Evolutionary conservation across 495 filamentous ascomycete species (phyloP), one percentile per base, ranked within the genome.

Genomic region (Mycothermus thermophilus): DNA sequence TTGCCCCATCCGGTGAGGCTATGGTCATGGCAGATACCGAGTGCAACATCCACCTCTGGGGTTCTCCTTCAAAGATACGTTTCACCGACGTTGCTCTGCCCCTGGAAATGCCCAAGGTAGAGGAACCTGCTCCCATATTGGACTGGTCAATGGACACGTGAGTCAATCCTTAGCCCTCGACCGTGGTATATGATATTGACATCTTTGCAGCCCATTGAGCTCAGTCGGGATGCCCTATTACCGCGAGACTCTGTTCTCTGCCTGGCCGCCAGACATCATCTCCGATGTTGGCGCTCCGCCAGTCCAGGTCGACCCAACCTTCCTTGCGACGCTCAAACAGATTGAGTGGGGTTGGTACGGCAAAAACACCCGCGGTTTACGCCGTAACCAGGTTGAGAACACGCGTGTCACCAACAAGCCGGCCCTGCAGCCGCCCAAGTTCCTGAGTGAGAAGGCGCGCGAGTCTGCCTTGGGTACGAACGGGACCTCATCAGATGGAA

Each of bases 181-280:
- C 22, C 11, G 6, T 6, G 11, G 22, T 38, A 8, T 22, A 5
- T 12, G 19, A 39, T 31, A 32, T 34, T 38, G 48, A 19, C 55
- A 35, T 32, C 21, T 10, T 31, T 12, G 16, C 27, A 87, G 80
- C 8, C 85, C 90, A 2, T 52, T 95, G 39, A 95, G 75, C 54
- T 71, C 73, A 34, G 64, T 94, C 37, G 90, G 90, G 10, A 81
- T 99, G 74, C 90, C 90, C 0, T 93, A 81, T 56, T 96, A 96
- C 51, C 74, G 83, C 24, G 88, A 96, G 38, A 63, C 67, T 24
- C 69, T 99, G 11, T 67, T 88, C 22, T 96, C 92, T 3, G 80
- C 80, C 18, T 94, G 85, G 86, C 84, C 88, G 24, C 75, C 75
- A 32, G 77, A 86, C 55, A 50, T 83, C 50, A 51, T 84, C 2